Evolutionary conservation across 768 basidiomycete species (phyloP), one percentile per base, ranked within the genome.

Genomic region (Leccinum sublutescens): DNA sequence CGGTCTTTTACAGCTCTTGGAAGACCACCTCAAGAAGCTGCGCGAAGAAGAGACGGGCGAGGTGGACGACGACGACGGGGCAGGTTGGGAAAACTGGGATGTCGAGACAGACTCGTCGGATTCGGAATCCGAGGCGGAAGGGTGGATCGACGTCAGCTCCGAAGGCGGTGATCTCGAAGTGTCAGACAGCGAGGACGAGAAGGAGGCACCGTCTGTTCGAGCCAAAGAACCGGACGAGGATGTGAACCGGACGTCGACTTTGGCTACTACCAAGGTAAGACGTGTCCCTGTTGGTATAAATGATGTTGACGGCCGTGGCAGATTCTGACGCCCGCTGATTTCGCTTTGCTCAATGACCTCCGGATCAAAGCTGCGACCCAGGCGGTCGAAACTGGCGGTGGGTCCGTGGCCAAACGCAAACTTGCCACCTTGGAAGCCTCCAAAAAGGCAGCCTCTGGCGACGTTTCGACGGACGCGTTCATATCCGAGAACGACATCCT

Each of bases 281-380:
- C 9, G 0, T 1, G 0, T 4, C 14, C 19, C 3, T 15, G 48
- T 31, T 27, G 10, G 9, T 58, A n/a, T 50, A 6, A 2, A 10
- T 17, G 17, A 47, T 19, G 10, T 33, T 66, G 40, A 3, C n/a
- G 5, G 7, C 45, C 12, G 25, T 14, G 36, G 23, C 64, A 97
- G 94, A 98, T 99, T 67, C 84, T 98, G 47, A 98, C 97, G 0
- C 97, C 97, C 0, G 95, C 95, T 31, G 97, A 99, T 73, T 99
- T 98, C 70, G 91, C 91, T 0, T 74, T 97, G 54, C 80, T 98
- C 54, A 91, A 92, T 68, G 93, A 97, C 65, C 85, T 98, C 19
- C 87, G 89, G 2, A 81, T 93, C 52, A 82, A 93, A 75, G 91
- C 88, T 0, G 91, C 91, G 17, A 77, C 81, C 15, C 82, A 85